Conservation (phyloP, 2,329 filamentous ascomycete genomes). For the Sphaerulina populicola region DNA sequence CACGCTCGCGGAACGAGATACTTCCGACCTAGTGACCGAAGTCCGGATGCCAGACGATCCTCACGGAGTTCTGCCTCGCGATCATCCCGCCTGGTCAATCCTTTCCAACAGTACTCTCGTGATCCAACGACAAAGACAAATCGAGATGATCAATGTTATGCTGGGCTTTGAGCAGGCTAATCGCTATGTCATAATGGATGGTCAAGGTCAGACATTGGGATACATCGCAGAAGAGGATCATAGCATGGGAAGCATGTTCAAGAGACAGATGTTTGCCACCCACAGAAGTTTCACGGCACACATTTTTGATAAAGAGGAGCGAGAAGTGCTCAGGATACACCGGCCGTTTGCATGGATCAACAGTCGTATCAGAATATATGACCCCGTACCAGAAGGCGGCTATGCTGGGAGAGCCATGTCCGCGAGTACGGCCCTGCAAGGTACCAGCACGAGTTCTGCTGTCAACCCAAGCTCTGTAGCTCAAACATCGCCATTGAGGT, state of each 20-base stretch:
- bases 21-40: constrained; percentile 47
- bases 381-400: constrained; percentile 40
- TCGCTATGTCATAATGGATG: constrained; percentile 57
- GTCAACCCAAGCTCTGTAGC: constrained; percentile 38
- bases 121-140: constrained; percentile 53
- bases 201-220: constrained; percentile 54
- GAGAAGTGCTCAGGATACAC: constrained; percentile 55
- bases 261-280: constrained; percentile 53
- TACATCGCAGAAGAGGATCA: constrained; percentile 58
- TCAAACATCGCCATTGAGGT: constrained; percentile 46
- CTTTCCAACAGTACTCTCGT: constrained; percentile 55
- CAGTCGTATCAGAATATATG: constrained; percentile 50
- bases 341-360: constrained; percentile 58
- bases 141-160: constrained; percentile 59
- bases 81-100: constrained; percentile 51
- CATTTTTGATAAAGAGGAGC: constrained; percentile 54
- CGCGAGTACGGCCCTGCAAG: constrained; percentile 37
- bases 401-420: constrained; percentile 24
- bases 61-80: constrained; percentile 49
- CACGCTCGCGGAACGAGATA: constrained; percentile 40
- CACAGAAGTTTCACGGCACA: constrained; percentile 58
- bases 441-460: constrained; percentile 38
- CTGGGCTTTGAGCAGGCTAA: constrained; percentile 61
- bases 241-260: constrained; percentile 49
- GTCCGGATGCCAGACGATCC: constrained; percentile 56